Evolutionary conservation across 306 rosid species (phyloP), one percentile per base, ranked within the genome.

Genomic region (Dryas drummondii): DNA sequence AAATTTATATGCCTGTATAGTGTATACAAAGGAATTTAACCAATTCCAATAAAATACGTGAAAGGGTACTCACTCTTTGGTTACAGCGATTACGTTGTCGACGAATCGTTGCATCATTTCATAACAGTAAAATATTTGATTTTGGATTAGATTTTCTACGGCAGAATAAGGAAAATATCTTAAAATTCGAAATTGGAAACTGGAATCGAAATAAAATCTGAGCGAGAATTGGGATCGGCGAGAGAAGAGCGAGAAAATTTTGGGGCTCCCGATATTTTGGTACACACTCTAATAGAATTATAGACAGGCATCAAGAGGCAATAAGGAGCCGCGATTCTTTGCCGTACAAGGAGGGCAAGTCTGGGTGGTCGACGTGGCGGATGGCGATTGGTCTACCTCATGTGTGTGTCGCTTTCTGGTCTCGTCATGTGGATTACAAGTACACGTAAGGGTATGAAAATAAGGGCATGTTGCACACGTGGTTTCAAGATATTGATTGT

Each of bases 31-130:
- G 45, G 56, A 32, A 51, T 0, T 32, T 41, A 68, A 49, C 22
- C 13, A 8, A 72, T 4, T 52, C 3, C 6, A 63, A 40, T 63
- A 26, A n/a, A 16, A 3, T 63, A 3, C 8, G 16, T 13, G 12
- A 6, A 61, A 27, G 14, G 13, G 32, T 15, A 45, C 97, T 92
- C 81, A 92, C 97, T 92, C 97, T 88, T 92, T 85, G 75, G 87
- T 70, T 51, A 92, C 85, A 66, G 89, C 97, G 61, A 92, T 88
- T 69, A 66, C 80, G 66, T 79, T 82, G 84, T 90, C 97, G 61
- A 88, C 93, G 76, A 85, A 77, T 11, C 87, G 87, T 72, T 88
- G 90, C 79, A 92, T 88, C 86, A 88, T 88, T 52, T 78, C 68
- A 58, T 1, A 59, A 7, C 57, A 64, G 37, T 16, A 27, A 41